A percentile compares a stretch with the other conserved stretches of the same genome.
phyloP scores from a whole-genome alignment of 225 moss, liverwort and hornwort genomes.

The Asterella californica region DNA sequence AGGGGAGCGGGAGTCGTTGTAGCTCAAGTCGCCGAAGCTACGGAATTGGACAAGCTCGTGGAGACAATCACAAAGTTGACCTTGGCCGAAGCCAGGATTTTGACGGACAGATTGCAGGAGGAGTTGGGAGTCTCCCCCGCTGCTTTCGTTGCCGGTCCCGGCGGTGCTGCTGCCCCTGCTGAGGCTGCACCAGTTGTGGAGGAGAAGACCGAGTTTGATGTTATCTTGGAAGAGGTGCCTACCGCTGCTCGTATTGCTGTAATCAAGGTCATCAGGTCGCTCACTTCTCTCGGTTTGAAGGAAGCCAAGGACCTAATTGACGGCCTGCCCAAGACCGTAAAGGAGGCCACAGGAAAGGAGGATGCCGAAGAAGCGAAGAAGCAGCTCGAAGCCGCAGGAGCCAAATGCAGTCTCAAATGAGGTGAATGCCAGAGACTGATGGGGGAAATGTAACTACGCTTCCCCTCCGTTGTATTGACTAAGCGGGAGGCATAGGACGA shows the following conservation, averaged over 20 bases:
- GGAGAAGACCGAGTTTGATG: too few species aligned
- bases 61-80: slow-evolving; percentile 48
- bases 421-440: too few species aligned
- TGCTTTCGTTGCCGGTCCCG: slow-evolving; percentile 48
- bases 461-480: too few species aligned
- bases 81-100: slow-evolving; percentile 51
- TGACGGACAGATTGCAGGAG: slow-evolving; percentile 56
- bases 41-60: slow-evolving; percentile 53
- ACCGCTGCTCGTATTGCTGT: slow-evolving; percentile 57
- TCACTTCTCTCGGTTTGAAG: too few species aligned
- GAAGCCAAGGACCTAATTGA: slow-evolving; percentile 88
- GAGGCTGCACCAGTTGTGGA: slow-evolving; percentile 60
- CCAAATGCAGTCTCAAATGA: too few species aligned
- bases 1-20: slow-evolving; percentile 10
- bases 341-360: slow-evolving; percentile 64
- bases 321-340: slow-evolving; percentile 75
- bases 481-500: too few species aligned
- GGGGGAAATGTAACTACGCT: too few species aligned
- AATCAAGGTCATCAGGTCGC: slow-evolving; percentile 68
- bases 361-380: slow-evolving; percentile 75
- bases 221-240: slow-evolving; percentile 57
- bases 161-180: slow-evolving; percentile 37
- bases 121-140: slow-evolving; percentile 60
- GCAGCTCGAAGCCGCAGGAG: too few species aligned
- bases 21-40: too few species aligned